A percentile compares a stretch with the other conserved stretches of the same genome.
These are phyloP conservation scores for Lupinus albus DNA, from an alignment of 306 rosid genomes.

Conservation along the genomic window DNA sequence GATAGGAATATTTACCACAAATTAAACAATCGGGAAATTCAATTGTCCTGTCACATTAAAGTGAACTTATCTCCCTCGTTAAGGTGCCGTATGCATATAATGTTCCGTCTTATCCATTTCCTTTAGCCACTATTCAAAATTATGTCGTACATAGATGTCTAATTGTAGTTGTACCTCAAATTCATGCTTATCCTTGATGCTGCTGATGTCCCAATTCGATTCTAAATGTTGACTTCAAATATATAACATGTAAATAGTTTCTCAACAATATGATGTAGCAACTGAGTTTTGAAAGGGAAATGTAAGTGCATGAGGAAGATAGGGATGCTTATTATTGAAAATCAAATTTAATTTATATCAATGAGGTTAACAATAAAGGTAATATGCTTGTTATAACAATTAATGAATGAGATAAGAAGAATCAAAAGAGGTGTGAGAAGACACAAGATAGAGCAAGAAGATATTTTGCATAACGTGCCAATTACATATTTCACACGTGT, in stretches of 20 bases:
- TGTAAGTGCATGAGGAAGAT: too few species aligned
- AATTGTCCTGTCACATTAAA: constrained; percentile 25
- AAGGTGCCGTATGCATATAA: constrained; percentile 16
- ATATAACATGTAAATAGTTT: background rate
- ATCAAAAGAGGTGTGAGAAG: too few species aligned
- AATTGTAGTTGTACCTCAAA: constrained; percentile 12
- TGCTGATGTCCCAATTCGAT: background rate
- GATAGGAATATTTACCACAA: constrained; percentile 21
- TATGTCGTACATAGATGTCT: constrained; percentile 14
- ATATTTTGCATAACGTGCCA: too few species aligned
- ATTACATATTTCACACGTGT: too few species aligned
- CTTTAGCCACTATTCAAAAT: constrained; percentile 12
- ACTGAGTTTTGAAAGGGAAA: too few species aligned
- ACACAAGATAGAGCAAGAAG: too few species aligned
- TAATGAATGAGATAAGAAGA: too few species aligned
- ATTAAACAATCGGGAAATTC: constrained; percentile 33
- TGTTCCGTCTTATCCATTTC: constrained; percentile 36
- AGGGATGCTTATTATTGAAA: too few species aligned
- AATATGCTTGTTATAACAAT: too few species aligned
- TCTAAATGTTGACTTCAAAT: background rate
- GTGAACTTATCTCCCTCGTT: background rate
- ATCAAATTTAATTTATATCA: too few species aligned
- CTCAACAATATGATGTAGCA: background rate
- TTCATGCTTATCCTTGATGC: constrained; percentile 33
- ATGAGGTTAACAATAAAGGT: too few species aligned